A percentile compares a stretch with the other conserved stretches of the same genome.
Conservation (phyloP, 1,139 yeast genomes). For the Meyerozyma smithsonii region DNA sequence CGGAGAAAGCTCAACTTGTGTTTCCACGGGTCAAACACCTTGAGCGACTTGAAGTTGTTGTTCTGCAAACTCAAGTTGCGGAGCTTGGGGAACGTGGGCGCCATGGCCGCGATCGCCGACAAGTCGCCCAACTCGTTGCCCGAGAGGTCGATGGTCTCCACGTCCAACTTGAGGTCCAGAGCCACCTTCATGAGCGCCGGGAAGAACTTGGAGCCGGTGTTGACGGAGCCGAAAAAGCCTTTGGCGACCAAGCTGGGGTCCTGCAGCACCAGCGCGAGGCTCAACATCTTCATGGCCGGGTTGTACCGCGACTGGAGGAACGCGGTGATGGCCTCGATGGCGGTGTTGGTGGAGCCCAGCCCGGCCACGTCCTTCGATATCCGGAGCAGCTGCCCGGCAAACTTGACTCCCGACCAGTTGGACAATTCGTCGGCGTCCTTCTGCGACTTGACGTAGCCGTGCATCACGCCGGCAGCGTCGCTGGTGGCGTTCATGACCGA, state of each 20-base stretch:
- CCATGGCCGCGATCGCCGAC: conserved; percentile 55
- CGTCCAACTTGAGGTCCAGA: conserved; percentile 44
- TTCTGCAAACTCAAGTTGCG: conserved; percentile 76
- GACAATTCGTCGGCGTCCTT: conserved; percentile 56
- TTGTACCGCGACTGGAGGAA: conserved; percentile 68
- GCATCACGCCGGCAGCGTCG: conserved; percentile 44
- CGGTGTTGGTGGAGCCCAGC: conserved; percentile 19
- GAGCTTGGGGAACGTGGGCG: conserved; percentile 70
- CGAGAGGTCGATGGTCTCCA: conserved; percentile 75
- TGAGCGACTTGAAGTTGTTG: conserved; percentile 58
- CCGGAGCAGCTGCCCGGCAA: conserved; percentile 69
- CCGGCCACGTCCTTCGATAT: conserved; percentile 34
- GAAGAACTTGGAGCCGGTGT: conserved; percentile 72
- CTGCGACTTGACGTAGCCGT: conserved; percentile 52
- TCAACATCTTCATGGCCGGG: conserved; percentile 59
- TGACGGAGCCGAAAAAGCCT: conserved; percentile 63
- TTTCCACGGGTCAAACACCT: conserved; percentile 69
- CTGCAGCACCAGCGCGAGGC: conserved; percentile 60
- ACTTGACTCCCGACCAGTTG: conserved; percentile 70
- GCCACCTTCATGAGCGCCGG: conserved; percentile 91
- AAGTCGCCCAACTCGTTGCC: conserved; percentile 65
- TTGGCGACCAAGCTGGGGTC: conserved; percentile 59
- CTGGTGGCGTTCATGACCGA: conserved; percentile 44
- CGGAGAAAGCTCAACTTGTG: conserved; percentile 68
- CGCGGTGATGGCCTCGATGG: conserved; percentile 58